Evolutionary conservation across 176 grass and related monocot species (phyloP), one percentile per base, ranked within the genome.

Genomic region (Pontederia paniculata): DNA sequence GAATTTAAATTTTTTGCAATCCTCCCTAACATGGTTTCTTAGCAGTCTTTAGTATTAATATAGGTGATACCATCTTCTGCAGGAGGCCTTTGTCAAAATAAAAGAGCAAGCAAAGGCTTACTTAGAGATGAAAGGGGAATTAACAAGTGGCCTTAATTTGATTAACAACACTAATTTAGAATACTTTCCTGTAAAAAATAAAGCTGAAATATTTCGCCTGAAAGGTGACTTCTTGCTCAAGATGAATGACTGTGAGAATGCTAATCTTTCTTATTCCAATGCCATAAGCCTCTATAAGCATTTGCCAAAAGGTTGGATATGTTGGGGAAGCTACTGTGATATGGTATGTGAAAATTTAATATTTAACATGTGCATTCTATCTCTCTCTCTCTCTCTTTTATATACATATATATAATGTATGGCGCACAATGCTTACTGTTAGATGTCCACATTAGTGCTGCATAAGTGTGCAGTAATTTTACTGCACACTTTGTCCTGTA

Each of bases 11-110:
- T 63, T 23, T 8, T 66, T 12, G 42, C n/a, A 46, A 17, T 66
- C 65, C 19, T 25, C 51, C 18, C 31, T 63, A 46, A 12, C 17
- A 54, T 61, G n/a, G 0, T n/a, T 49, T 44, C 55, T 18, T 50
- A 54, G 37, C n/a, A n/a, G n/a, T n/a, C n/a, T n/a, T 74, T 69
- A 44, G 59, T 63, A 48, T 57, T 65, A 52, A 21, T 45, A 9
- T 50, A 77, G 42, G 44, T 10, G 41, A 74, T 54, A 54, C 44
- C 48, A 73, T 43, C 76, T 58, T n/a, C 60, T 73, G 17, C 80
- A 96, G 93, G 93, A 98, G 81, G 93, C 93, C 49, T 98, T 98
- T 82, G 93, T 98, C 63, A 98, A 98, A 75, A 98, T 98, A 73
- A 88, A 77, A 55, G 93, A 98, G 74, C 93, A 98, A 77, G 93